Conservation (phyloP, 805 yeast genomes). For the Sugiyamaella mastotermitis region DNA sequence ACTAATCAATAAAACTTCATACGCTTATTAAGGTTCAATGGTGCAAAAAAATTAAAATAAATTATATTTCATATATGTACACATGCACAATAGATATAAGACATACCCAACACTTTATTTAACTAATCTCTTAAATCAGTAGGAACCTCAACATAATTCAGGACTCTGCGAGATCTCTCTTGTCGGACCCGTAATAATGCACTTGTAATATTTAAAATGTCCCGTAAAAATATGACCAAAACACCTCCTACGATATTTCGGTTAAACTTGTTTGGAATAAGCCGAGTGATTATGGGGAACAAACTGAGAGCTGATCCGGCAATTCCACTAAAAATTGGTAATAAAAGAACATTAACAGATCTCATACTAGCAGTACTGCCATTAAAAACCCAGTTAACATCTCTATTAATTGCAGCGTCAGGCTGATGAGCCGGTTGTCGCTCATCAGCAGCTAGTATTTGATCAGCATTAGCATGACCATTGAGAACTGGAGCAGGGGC, state of each 20-base stretch:
- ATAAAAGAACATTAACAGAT: constrained; percentile 17
- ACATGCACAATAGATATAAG: background rate
- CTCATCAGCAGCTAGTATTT: constrained; percentile 1
- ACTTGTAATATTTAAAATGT: constrained; percentile 21
- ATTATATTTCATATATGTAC: too few relatives aligned
- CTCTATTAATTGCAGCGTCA: constrained; percentile 1
- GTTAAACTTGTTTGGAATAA: constrained; percentile 18
- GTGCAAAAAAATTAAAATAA: too few relatives aligned
- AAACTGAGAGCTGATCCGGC: constrained; percentile 15
- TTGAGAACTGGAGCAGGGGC: background rate
- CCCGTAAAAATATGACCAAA: constrained; percentile 19
- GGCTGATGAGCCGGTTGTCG: constrained; percentile 3
- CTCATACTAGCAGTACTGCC: constrained; percentile 10
- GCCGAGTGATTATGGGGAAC: constrained; percentile 13
- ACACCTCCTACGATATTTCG: constrained; percentile 23
- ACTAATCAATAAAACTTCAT: too few relatives aligned
- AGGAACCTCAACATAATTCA: constrained; percentile 13
- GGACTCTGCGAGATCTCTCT: constrained; percentile 15
- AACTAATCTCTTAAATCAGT: background rate
- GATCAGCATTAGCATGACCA: constrained; percentile 1
- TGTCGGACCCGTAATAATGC: constrained; percentile 18
- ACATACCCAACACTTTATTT: background rate
- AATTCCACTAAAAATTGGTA: constrained; percentile 17
- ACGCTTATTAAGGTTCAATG: too few relatives aligned
- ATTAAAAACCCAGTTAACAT: constrained; percentile 19